phyloP scores from a whole-genome alignment of 148 eudicot genomes.

The Arctostaphylos glauca region DNA sequence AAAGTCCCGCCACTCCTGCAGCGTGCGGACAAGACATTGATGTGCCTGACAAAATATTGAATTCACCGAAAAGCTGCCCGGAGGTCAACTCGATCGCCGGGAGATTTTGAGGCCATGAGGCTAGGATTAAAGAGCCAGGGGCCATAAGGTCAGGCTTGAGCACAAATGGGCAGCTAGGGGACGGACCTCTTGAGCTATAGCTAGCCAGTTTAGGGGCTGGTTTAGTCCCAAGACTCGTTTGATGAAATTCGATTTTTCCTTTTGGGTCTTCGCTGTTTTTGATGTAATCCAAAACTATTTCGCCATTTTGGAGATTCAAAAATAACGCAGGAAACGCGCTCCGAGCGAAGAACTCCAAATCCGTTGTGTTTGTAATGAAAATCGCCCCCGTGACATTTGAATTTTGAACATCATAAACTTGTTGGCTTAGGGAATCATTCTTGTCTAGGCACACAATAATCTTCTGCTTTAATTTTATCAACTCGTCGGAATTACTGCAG shows the following conservation, averaged over 20 bases:
- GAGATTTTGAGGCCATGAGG: conserved; percentile 19
- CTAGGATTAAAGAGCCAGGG: conserved; percentile 21
- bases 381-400: conserved; percentile 16
- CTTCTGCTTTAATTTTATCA: conserved; percentile 8
- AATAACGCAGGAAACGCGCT: conserved; percentile 13
- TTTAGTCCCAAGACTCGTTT: conserved; percentile 6
- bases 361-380: conserved; percentile 20
- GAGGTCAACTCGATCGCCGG: background rate
- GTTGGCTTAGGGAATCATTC: background rate
- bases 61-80: conserved; percentile 15
- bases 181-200: conserved; percentile 35
- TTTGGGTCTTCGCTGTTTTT: conserved; percentile 12
- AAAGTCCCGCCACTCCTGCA: conserved; percentile 34
- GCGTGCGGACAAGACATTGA: conserved; percentile 43
- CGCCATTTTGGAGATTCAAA: conserved; percentile 11
- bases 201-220: conserved; percentile 23
- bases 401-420: background rate
- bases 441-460: conserved; percentile 23
- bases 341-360: background rate
- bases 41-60: conserved; percentile 30
- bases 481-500: background rate
- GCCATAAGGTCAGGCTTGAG: conserved; percentile 31
- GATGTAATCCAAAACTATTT: conserved; percentile 13
- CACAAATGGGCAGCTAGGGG: conserved; percentile 24
- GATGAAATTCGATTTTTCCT: conserved; percentile 20